Evolutionary conservation across 441 rosid genomes (phyloP).

Genomic region (Macaranga tanarius): DNA sequence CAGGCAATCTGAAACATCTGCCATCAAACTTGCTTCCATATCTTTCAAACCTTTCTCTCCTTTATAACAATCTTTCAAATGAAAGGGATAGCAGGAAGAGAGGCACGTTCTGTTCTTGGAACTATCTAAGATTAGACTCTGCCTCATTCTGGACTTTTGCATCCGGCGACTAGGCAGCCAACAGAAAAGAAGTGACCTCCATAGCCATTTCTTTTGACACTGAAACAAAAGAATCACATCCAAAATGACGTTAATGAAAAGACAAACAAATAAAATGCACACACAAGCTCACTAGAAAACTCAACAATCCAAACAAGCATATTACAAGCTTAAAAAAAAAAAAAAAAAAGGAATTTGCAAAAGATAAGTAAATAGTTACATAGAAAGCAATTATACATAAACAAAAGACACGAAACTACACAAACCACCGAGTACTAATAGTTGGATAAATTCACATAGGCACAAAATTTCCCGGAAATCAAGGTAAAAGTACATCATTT

Average conservation of each 20-base stretch:
- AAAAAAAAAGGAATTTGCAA: neutral
- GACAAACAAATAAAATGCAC: neutral
- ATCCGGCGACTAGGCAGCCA: conserved; percentile 83
- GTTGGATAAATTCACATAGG: neutral
- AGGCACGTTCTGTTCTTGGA: conserved; percentile 78
- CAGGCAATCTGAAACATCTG: too few species aligned
- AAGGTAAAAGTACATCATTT: neutral
- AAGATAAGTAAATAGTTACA: neutral
- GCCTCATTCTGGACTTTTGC: conserved; percentile 72
- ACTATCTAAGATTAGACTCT: conserved; percentile 60
- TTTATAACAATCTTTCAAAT: too few species aligned
- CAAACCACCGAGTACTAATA: neutral
- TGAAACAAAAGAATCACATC: conserved; percentile 16
- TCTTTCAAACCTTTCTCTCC: too few species aligned
- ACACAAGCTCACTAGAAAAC: neutral
- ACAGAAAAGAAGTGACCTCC: conserved; percentile 71
- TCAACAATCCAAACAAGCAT: neutral
- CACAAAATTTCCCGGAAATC: neutral
- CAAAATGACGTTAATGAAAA: neutral
- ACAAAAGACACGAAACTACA: neutral
- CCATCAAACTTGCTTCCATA: too few species aligned
- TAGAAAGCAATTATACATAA: neutral
- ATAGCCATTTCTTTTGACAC: conserved; percentile 55
- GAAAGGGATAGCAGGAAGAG: conserved; percentile 66
- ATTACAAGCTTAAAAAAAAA: neutral